Conservation (phyloP, 768 basidiomycete species). For the Leucosporidium creatinivorum region DNA sequence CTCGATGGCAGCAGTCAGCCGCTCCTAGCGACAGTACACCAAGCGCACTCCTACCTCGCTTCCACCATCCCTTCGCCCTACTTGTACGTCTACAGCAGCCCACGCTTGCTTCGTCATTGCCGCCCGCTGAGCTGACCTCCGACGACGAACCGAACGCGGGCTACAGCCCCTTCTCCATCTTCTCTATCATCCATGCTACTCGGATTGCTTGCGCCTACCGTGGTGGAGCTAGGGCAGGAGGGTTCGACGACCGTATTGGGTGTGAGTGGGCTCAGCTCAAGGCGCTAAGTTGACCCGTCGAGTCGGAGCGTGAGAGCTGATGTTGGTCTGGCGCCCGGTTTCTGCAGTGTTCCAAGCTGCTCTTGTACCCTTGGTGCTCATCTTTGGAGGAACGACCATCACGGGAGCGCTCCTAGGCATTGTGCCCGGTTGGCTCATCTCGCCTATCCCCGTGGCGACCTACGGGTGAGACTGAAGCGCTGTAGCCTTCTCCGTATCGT, state of each 20-base stretch:
- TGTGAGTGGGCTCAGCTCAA: conserved; percentile 3
- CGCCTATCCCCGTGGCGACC: conserved; percentile 28
- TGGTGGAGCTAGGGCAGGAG: conserved; percentile 18
- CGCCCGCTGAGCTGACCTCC: not conserved
- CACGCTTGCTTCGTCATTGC: too few relatives aligned
- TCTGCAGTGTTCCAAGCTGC: conserved; percentile 28
- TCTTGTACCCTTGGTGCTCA: conserved; percentile 28
- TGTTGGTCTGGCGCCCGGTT: too few relatives aligned
- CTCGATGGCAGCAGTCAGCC: not conserved
- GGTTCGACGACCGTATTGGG: conserved; percentile 24
- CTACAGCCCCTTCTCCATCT: conserved; percentile 30
- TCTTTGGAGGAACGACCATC: conserved; percentile 30
- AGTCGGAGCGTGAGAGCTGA: not conserved
- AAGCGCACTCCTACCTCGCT: not conserved
- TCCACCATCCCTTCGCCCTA: conserved; percentile 3
- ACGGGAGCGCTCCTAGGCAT: conserved; percentile 19
- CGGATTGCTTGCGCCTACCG: conserved; percentile 30
- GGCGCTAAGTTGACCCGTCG: not conserved
- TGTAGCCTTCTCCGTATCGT: too few relatives aligned
- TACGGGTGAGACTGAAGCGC: conserved; percentile 12
- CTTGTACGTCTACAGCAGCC: not conserved
- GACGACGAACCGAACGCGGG: too few relatives aligned
- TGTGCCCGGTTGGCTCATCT: conserved; percentile 30
- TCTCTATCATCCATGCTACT: conserved; percentile 24
- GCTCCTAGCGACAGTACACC: conserved; percentile 4